Conservation (phyloP, 1,284 basidiomycete species). For the Microbotryum intermedium region DNA sequence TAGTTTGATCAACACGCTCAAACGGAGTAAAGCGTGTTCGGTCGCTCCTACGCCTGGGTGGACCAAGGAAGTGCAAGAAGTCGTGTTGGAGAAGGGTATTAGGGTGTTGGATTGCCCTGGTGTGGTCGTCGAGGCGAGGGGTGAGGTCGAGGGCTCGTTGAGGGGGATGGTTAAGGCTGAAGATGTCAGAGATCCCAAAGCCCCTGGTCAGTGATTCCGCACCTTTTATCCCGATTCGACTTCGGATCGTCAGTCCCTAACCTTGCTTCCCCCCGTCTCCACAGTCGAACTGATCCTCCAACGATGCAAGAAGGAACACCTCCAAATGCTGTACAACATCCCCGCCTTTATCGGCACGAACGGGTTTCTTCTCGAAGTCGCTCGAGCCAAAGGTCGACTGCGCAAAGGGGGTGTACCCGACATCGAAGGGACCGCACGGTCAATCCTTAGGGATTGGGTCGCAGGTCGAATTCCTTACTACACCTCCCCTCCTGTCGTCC, state of each 20-base stretch:
- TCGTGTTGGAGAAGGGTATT: slow-evolving; percentile 86
- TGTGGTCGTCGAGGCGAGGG: slow-evolving; percentile 66
- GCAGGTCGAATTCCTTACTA: slow-evolving; percentile 88
- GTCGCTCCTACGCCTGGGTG: slow-evolving; percentile 94
- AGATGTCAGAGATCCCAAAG: slow-evolving; percentile 80
- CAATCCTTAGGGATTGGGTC: slow-evolving; percentile 91
- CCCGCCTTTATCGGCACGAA: slow-evolving; percentile 65
- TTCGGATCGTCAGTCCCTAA: slow-evolving; percentile 3
- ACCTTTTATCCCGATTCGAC: not conserved
- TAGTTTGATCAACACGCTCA: slow-evolving; percentile 87
- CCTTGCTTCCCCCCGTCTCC: not conserved
- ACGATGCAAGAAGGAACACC: slow-evolving; percentile 57
- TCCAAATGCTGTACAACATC: slow-evolving; percentile 74
- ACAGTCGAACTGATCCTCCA: slow-evolving; percentile 74
- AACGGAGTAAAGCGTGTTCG: slow-evolving; percentile 78
- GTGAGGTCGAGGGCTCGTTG: slow-evolving; percentile 63
- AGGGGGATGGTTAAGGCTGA: slow-evolving; percentile 90
- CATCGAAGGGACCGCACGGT: slow-evolving; percentile 68
- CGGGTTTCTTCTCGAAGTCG: slow-evolving; percentile 85
- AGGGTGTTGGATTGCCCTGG: slow-evolving; percentile 92
- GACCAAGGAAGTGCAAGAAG: slow-evolving; percentile 86
- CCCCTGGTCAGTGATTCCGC: slow-evolving; percentile 60
- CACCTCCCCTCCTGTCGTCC: slow-evolving; percentile 68
- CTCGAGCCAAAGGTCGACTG: slow-evolving; percentile 72
- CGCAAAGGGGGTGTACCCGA: slow-evolving; percentile 91